Percentiles rank a stretch among this genome's conserved stretches.
Evolutionary conservation across 2,329 filamentous ascomycete genomes (phyloP).

Genomic region (Lecanosticta acicola): DNA sequence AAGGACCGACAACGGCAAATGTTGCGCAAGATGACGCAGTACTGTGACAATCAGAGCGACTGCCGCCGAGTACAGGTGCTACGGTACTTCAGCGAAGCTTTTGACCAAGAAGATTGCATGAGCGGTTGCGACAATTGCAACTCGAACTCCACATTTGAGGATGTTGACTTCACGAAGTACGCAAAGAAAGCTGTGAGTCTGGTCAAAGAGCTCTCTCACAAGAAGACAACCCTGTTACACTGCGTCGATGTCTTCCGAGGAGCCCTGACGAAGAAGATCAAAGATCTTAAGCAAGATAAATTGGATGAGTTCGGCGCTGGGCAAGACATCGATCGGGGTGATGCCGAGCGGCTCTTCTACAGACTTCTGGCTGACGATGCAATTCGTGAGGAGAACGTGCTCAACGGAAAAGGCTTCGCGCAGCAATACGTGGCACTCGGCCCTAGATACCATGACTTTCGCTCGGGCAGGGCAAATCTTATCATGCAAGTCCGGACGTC

Average conservation of each 20-base stretch:
- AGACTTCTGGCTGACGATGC: constrained; percentile 67
- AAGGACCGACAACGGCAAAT: constrained; percentile 80
- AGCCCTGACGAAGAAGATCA: constrained; percentile 55
- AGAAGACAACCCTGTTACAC: constrained; percentile 67
- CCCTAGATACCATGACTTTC: constrained; percentile 43
- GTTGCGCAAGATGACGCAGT: constrained; percentile 78
- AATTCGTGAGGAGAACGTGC: constrained; percentile 55
- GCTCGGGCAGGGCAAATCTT: constrained; percentile 40
- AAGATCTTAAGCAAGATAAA: constrained; percentile 47
- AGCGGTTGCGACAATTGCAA: constrained; percentile 84
- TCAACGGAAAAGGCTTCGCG: constrained; percentile 55
- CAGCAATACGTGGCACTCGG: constrained; percentile 62
- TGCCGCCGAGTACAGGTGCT: constrained; percentile 85
- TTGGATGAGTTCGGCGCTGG: constrained; percentile 62
- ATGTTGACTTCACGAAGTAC: constrained; percentile 69
- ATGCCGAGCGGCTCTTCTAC: constrained; percentile 80
- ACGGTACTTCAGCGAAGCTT: constrained; percentile 88
- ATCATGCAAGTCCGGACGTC: constrained; percentile 48
- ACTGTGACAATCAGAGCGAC: constrained; percentile 81
- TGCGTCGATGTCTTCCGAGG: constrained; percentile 82
- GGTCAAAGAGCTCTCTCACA: constrained; percentile 52
- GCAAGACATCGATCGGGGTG: constrained; percentile 63
- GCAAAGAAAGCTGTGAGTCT: constrained; percentile 66
- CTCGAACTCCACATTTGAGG: constrained; percentile 63
- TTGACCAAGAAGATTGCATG: constrained; percentile 65